Evolutionary conservation across 2,329 filamentous ascomycete genomes (phyloP).

Genomic region (Penicillium sp.): DNA sequence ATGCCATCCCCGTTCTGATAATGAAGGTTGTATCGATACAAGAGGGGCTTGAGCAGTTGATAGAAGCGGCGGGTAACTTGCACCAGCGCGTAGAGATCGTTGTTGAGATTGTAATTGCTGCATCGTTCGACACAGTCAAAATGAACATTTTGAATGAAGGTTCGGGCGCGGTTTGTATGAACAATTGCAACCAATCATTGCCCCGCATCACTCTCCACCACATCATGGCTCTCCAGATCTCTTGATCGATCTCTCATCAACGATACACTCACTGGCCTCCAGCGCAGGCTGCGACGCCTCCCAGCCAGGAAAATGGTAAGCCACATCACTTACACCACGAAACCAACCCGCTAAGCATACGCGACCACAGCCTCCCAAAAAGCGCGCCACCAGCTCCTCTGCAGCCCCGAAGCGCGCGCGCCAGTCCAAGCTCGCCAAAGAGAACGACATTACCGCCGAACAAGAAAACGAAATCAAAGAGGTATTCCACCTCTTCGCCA

Average conservation of each 20-base stretch:
- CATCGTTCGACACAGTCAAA: neutral
- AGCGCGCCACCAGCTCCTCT: constrained; percentile 30
- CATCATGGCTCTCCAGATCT: neutral
- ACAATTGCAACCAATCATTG: neutral
- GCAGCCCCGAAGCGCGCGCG: constrained; percentile 45
- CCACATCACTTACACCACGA: neutral
- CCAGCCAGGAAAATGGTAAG: constrained; percentile 19
- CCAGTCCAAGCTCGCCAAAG: constrained; percentile 83
- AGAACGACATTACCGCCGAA: constrained; percentile 75
- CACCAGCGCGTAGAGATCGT: too few relatives aligned
- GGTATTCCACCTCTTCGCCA: constrained; percentile 75
- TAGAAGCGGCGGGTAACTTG: too few relatives aligned
- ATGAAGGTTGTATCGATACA: neutral
- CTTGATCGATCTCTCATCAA: neutral
- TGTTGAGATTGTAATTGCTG: neutral
- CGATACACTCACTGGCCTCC: neutral
- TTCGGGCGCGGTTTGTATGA: too few relatives aligned
- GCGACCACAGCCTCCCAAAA: constrained; percentile 33
- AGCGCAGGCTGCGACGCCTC: neutral
- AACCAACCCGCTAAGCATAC: neutral
- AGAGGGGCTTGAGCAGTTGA: neutral
- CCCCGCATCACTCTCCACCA: neutral
- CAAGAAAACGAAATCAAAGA: constrained; percentile 89
- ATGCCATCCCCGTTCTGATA: neutral
- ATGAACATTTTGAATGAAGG: neutral